These are phyloP conservation scores for Tolypocladium ophioglossoides DNA, from an alignment of 2,329 filamentous ascomycete genomes.

Conservation along the genomic window DNA sequence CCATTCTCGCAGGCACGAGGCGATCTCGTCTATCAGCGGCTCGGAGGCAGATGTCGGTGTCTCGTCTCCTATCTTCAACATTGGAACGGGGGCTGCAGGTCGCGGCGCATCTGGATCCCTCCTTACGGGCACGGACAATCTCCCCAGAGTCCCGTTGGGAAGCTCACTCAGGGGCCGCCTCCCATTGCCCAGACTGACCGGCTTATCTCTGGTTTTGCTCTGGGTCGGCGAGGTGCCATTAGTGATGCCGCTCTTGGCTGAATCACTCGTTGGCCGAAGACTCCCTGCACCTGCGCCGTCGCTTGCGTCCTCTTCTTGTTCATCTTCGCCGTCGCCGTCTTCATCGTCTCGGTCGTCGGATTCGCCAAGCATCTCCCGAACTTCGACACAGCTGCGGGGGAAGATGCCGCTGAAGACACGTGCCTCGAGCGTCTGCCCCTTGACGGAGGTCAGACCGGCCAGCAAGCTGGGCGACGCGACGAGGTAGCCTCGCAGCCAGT, in stretches of 20 bases:
- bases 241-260: slow-evolving; percentile 43
- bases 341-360: slow-evolving; percentile 42
- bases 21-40: slow-evolving; percentile 93
- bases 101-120: slow-evolving; percentile 61
- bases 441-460: slow-evolving; percentile 79
- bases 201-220: slow-evolving; percentile 20
- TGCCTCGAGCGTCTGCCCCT: slow-evolving; percentile 87
- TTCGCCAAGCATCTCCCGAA: slow-evolving; percentile 83
- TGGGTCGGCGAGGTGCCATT: slow-evolving; percentile 24
- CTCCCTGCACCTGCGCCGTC: slow-evolving; percentile 18
- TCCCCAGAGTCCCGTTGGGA: slow-evolving; percentile 28
- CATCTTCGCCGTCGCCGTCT: slow-evolving; percentile 31
- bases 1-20: slow-evolving; percentile 94
- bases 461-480: slow-evolving; percentile 89
- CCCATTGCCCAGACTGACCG: slow-evolving; percentile 11
- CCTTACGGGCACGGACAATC: slow-evolving; percentile 35
- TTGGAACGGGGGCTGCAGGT: slow-evolving; percentile 85
- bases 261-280: slow-evolving; percentile 31
- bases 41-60: slow-evolving; percentile 82
- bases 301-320: slow-evolving; percentile 14
- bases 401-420: slow-evolving; percentile 99
- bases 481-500: slow-evolving; percentile 93
- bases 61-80: slow-evolving; percentile 96
- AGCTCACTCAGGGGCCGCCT: slow-evolving; percentile 24
- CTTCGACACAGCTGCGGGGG: slow-evolving; percentile 85